Percentiles rank a stretch among this genome's conserved stretches.
Conservation (phyloP, 2,329 filamentous ascomycete genomes). For the Cladosporium sp. region DNA sequence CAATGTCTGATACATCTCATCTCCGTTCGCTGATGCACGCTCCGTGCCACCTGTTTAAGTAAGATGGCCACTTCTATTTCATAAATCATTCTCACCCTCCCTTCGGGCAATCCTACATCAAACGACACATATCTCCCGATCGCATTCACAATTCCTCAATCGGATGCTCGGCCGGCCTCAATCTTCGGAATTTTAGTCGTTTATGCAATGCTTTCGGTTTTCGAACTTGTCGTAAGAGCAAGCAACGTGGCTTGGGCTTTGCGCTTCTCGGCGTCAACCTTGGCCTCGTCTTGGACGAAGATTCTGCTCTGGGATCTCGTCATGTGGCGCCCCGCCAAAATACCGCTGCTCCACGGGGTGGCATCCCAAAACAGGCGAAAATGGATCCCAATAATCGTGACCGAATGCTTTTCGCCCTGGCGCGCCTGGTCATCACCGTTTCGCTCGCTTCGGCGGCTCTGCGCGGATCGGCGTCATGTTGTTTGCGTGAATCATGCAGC, state of each 20-base stretch:
- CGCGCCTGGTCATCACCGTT: not conserved
- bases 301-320: not conserved
- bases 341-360: too few relatives aligned
- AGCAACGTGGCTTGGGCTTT: constrained; percentile 5
- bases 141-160: too few relatives aligned
- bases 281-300: constrained; percentile 3
- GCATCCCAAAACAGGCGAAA: not conserved
- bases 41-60: too few relatives aligned
- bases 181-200: too few relatives aligned
- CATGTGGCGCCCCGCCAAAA: constrained; percentile 5
- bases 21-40: too few relatives aligned
- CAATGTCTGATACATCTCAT: too few relatives aligned
- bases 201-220: not conserved
- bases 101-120: too few relatives aligned
- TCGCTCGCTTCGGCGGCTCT: not conserved
- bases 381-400: not conserved
- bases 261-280: not conserved
- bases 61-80: too few relatives aligned
- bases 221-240: constrained; percentile 5
- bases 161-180: too few relatives aligned
- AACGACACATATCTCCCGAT: too few relatives aligned
- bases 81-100: too few relatives aligned
- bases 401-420: too few relatives aligned
- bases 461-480: not conserved
- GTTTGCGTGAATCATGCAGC: not conserved